Base-by-base conservation (phyloP, 192 early-diverging fungal species). In the Backusella luteola region DNA sequence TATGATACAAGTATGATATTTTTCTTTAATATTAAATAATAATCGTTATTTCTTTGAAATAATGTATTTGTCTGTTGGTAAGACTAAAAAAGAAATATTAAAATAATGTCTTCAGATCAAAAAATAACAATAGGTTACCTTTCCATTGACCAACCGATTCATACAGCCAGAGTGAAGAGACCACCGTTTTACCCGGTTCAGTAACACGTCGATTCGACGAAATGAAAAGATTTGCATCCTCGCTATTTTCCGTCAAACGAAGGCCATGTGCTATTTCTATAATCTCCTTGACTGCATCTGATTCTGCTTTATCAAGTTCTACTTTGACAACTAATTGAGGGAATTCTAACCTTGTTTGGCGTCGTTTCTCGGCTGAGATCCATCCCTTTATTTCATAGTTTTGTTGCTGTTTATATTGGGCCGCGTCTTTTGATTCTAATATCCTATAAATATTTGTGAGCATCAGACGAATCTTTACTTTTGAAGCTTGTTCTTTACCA, bases 131-230 rank as follows among this genome's bases (percentile, higher is more conserved):
- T 32, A 32, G 32, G 0, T 66, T 66, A 74, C 73, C 63, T 74
- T 59, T 59, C 59, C 73, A 74, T n/a, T 74, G 56, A 14, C 66
- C 73, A 44, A 74, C 32, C 8, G 38, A 42, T n/a, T 74, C 63
- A 32, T 66, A 67, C 32, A 74, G 21, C 73, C 73, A 74, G 34
- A 29, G 15, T 17, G 63, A 59, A 15, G 73, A 32, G 1, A 74
- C 59, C 26, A 67, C 59, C 9, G 12, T 41, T 32, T 66, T 66
- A 9, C 66, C 12, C 26, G 63, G 3, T 35, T 63, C 38, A 1
- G 66, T 3, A 63, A 29, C 4, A 26, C 56, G 1, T 39, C 35
- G 32, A 29, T 66, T 39, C 29, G 66, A 32, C 1, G 59, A 42
- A 15, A 74, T 66, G 0, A 67, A 19, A 2, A 74, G 21, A 34